Base-by-base conservation (phyloP, 1,284 basidiomycete genomes). In the Peniophora sp. region DNA sequence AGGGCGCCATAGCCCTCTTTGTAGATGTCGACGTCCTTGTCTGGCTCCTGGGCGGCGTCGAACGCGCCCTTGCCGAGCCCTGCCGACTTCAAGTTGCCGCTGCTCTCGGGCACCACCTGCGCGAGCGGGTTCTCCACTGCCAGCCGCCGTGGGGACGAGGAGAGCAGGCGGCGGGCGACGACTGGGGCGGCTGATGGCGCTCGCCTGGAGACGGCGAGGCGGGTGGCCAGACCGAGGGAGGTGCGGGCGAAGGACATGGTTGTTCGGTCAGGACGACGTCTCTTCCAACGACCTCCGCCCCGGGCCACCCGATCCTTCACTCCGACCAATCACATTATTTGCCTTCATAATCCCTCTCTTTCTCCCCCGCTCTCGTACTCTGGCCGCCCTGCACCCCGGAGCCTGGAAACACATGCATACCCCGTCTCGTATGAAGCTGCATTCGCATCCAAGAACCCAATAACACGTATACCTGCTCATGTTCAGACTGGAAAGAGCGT, bases 1-100 rank as follows among this genome's bases (percentile, higher is more conserved):
- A 97, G 74, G 34, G 95, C 92, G 64, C 85, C 85, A 17, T 90
- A 92, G 1, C 93, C 94, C 48, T 72, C 74, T 61, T 79, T 78
- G 73, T 89, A 92, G 39, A 81, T 79, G 61, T 87, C 73, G 3
- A 78, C 61, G 59, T 81, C 71, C 48, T 74, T 76, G 41, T 73
- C 78, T 0, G 71, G 67, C 49, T 76, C 69, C 54, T 77, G 71
- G 55, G 66, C 57, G 53, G 69, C 61, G 53, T 65, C 58, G 65
- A 72, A 60, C 59, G 59, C 54, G 57, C 67, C 57, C 64, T 68
- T 66, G 63, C 67, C 65, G 59, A 73, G 50, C 60, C 17, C 47
- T 34, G 68, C 60, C 65, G 70, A 58, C 57, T 71, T 56, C 50
- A 55, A 66, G 47, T 51, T 49, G 36, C 39, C 50, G 22, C 54